Conservation (phyloP, 345 rosid species). For the Citrus medica region DNA sequence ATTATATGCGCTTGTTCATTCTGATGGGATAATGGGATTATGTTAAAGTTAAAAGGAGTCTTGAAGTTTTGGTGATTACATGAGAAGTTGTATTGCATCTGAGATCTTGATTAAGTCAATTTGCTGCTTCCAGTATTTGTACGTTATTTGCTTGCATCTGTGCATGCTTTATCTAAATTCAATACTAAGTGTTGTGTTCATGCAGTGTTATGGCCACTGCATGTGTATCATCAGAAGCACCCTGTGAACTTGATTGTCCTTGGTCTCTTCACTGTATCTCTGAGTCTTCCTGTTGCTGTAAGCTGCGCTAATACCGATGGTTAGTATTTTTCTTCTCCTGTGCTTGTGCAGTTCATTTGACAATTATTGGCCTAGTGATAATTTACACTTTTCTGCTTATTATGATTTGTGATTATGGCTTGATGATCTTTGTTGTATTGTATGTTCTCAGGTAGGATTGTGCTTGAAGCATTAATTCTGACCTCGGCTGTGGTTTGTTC, state of each 20-base stretch:
- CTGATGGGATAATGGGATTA: background rate
- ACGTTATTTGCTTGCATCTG: background rate
- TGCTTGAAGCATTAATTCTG: conserved; percentile 86
- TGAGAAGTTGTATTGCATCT: background rate
- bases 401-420: background rate
- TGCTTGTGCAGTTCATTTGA: conserved; percentile 3
- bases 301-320: conserved; percentile 92
- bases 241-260: conserved; percentile 82
- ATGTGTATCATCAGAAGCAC: conserved; percentile 89
- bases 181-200: background rate
- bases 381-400: background rate
- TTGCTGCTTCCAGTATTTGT: background rate
- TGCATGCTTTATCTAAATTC: background rate
- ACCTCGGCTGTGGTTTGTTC: conserved; percentile 80
- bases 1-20: background rate
- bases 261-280: conserved; percentile 77
- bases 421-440: background rate
- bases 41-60: background rate
- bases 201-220: conserved; percentile 95
- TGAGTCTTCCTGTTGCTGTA: conserved; percentile 82
- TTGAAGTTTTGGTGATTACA: background rate
- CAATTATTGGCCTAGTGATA: background rate
- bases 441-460: conserved; percentile 71
- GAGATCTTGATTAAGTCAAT: background rate
- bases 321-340: conserved; percentile 23